Conservation (phyloP, 495 filamentous ascomycete genomes). For the Penicillium antarcticum region DNA sequence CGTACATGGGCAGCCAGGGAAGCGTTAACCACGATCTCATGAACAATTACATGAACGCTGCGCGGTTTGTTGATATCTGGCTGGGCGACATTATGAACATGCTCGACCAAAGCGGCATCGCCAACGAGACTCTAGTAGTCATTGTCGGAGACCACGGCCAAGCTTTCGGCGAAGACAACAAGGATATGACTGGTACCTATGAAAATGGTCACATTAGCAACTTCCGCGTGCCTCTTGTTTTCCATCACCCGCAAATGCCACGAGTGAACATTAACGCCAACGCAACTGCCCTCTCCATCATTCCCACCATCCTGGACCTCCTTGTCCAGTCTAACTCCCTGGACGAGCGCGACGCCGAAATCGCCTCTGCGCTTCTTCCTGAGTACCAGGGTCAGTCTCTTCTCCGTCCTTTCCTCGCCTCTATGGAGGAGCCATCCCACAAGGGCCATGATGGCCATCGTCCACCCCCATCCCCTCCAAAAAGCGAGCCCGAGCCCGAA, state of each 20-base stretch:
- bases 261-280: slow-evolving; percentile 38
- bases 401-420: slow-evolving; percentile 26
- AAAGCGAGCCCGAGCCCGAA: background rate
- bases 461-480: background rate
- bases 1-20: slow-evolving; percentile 31
- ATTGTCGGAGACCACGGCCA: slow-evolving; percentile 47
- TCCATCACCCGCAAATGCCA: slow-evolving; percentile 42
- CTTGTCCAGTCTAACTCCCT: slow-evolving; percentile 40
- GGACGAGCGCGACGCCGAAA: slow-evolving; percentile 24
- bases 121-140: slow-evolving; percentile 47
- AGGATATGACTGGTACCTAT: slow-evolving; percentile 36
- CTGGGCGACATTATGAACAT: slow-evolving; percentile 41
- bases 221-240: slow-evolving; percentile 41
- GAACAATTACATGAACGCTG: slow-evolving; percentile 43
- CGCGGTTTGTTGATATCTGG: slow-evolving; percentile 45
- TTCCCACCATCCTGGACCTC: slow-evolving; percentile 46
- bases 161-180: slow-evolving; percentile 38
- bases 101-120: slow-evolving; percentile 46
- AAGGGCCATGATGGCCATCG: background rate
- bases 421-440: slow-evolving; percentile 3
- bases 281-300: slow-evolving; percentile 38
- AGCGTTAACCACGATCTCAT: slow-evolving; percentile 27
- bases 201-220: slow-evolving; percentile 46
- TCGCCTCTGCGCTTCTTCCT: slow-evolving; percentile 35
- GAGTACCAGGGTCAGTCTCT: slow-evolving; percentile 37